A percentile compares a stretch with the other conserved stretches of the same genome.
These are phyloP conservation scores for Trichoderma sp. DNA, from an alignment of 2,329 filamentous ascomycete genomes.

Conservation along the genomic window DNA sequence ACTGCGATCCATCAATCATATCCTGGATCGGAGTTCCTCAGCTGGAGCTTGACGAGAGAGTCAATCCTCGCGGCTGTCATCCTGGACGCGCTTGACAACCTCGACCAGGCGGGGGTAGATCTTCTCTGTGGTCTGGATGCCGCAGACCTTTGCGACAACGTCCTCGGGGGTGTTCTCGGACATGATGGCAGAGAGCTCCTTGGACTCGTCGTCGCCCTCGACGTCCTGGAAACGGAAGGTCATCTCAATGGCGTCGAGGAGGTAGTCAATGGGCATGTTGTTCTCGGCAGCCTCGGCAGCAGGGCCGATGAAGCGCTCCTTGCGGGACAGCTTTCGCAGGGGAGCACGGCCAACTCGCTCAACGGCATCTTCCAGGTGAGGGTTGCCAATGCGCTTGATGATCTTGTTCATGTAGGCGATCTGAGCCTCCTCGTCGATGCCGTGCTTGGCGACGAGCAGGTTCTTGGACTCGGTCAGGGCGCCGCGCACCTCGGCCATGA, in stretches of 20 bases:
- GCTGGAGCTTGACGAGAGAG: slow-evolving; percentile 28
- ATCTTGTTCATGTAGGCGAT: slow-evolving; percentile 89
- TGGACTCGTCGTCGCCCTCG: slow-evolving; percentile 86
- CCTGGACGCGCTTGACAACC: slow-evolving; percentile 83
- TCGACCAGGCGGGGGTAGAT: slow-evolving; percentile 76
- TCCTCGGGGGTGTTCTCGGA: slow-evolving; percentile 71
- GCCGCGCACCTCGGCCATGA: slow-evolving; percentile 77
- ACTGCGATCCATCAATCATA: slow-evolving; percentile 8
- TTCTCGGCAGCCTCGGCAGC: slow-evolving; percentile 86
- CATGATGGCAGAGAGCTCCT: slow-evolving; percentile 84
- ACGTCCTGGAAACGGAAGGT: slow-evolving; percentile 95
- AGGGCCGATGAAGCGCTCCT: slow-evolving; percentile 94
- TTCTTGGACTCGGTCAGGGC: slow-evolving; percentile 84
- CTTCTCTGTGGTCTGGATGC: slow-evolving; percentile 75
- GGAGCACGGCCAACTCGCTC: slow-evolving; percentile 95
- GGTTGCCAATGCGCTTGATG: slow-evolving; percentile 90
- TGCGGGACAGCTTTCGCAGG: slow-evolving; percentile 88
- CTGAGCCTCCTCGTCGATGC: slow-evolving; percentile 75
- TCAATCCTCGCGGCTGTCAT: slow-evolving; percentile 55
- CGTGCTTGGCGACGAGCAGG: slow-evolving; percentile 86
- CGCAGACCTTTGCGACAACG: slow-evolving; percentile 80
- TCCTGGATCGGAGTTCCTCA: slow-evolving; percentile 1
- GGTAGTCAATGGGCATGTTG: slow-evolving; percentile 70
- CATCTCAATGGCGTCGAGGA: slow-evolving; percentile 87
- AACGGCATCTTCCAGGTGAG: slow-evolving; percentile 86